Evolutionary conservation across 2,329 filamentous ascomycete species (phyloP).

Genomic region (Trichoderma simmonsii): DNA sequence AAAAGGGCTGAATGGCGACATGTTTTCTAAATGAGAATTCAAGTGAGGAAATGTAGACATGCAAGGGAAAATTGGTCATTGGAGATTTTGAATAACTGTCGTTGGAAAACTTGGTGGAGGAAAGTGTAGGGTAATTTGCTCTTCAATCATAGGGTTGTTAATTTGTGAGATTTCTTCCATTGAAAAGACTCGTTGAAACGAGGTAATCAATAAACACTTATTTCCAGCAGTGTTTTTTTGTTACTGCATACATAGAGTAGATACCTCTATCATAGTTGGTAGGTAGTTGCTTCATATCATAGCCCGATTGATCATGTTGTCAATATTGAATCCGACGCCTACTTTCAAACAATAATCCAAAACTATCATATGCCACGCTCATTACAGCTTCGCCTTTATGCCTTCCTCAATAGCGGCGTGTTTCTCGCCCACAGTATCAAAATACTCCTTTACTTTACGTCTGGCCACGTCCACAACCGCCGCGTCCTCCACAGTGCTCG

Average conservation of each 20-base stretch:
- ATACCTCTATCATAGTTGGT: not conserved
- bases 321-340: not conserved
- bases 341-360: not conserved
- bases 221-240: not conserved
- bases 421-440: slow-evolving; percentile 47
- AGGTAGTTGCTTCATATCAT: not conserved
- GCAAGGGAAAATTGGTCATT: not conserved
- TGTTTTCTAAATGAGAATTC: not conserved
- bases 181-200: not conserved
- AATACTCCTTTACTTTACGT: slow-evolving; percentile 71
- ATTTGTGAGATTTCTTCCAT: not conserved
- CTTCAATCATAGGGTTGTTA: not conserved
- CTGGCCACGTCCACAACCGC: slow-evolving; percentile 72
- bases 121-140: not conserved
- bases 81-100: not conserved
- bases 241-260: not conserved
- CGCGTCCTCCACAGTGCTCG: slow-evolving; percentile 81
- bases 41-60: not conserved
- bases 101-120: not conserved
- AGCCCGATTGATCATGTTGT: not conserved
- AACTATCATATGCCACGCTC: not conserved
- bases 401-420: slow-evolving; percentile 43
- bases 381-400: slow-evolving; percentile 54
- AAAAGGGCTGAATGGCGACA: not conserved
- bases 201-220: not conserved